Base-by-base conservation (phyloP, 495 filamentous ascomycete genomes). In the Clohesyomyces aquaticus region DNA sequence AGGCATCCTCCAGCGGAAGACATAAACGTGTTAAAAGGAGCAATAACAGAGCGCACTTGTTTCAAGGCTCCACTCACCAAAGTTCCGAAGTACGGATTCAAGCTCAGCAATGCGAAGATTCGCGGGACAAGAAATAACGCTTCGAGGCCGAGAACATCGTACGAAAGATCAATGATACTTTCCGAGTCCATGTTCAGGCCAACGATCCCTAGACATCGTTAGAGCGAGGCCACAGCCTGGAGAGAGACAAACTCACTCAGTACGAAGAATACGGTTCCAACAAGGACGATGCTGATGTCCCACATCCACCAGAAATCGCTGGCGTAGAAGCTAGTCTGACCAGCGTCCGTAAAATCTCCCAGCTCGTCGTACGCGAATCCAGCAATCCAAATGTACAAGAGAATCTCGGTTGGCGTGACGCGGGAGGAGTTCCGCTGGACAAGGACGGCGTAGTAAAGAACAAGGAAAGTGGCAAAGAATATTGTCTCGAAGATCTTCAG, bases 71-170 rank as follows among this genome's bases (percentile, higher is more conserved):
- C 70, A 65, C 83, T 64, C 77, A 85, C 83, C 65, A 87, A 70
- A 45, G 85, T 92, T 58, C 93, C 93, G 82, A 96, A 96, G 73
- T 95, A 98, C 1, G 89, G 89, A 66, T 92, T 90, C 67, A 98
- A 73, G 73, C 90, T 93, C 50, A 96, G 82, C 49, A 98, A 81
- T 19, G 91, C 94, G 76, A 87, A 98, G 68, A 95, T 88, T 59
- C 85, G 83, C 27, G 93, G 93, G 28, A 96, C 88, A 69, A 98
- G 83, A 69, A 98, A 91, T 16, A 98, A 78, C 4, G 92, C 93
- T 77, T 96, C 91, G 29, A 97, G 78, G 0, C 90, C 89, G 10
- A 98, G 78, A 55, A 97, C 87, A 71, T 98, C 91, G 70, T 97
- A 96, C 27, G 90, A 85, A 0, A 86, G 78, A 62, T 94, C 87